Percentiles rank a stretch among this genome's conserved stretches.
Conservation (phyloP, 768 basidiomycete species). For the Boletales sp. region DNA sequence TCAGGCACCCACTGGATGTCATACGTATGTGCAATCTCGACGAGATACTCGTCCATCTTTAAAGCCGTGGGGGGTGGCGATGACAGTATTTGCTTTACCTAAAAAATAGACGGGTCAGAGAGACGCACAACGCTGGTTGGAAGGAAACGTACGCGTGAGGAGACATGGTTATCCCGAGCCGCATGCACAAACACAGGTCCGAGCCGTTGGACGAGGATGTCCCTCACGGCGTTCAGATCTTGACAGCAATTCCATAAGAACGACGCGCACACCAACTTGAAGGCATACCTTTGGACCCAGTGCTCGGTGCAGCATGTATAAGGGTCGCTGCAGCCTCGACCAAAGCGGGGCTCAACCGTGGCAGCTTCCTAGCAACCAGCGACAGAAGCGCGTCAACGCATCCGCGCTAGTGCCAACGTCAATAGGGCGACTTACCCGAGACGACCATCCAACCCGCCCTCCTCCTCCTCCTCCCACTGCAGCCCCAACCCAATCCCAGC, state of each 20-base stretch:
- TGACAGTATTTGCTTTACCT: constrained; percentile 53
- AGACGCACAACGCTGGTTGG: too few species aligned
- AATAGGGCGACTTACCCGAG: constrained; percentile 29
- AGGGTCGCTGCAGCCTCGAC: constrained; percentile 69
- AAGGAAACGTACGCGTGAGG: constrained; percentile 39
- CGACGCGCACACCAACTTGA: not conserved
- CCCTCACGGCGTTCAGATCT: constrained; percentile 60
- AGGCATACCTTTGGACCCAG: constrained; percentile 54
- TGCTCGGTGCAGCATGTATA: constrained; percentile 55
- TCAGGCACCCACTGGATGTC: constrained; percentile 62
- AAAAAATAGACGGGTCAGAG: too few species aligned
- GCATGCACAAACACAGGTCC: constrained; percentile 55
- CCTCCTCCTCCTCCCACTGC: not conserved
- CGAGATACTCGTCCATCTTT: constrained; percentile 54
- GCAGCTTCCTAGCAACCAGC: constrained; percentile 26
- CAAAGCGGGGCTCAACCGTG: constrained; percentile 43
- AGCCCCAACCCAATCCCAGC: constrained; percentile 4
- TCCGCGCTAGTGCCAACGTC: not conserved
- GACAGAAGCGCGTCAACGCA: too few species aligned
- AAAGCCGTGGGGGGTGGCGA: constrained; percentile 53
- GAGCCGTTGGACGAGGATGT: constrained; percentile 52
- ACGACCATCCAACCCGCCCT: constrained; percentile 17
- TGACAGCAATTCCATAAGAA: not conserved
- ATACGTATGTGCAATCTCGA: constrained; percentile 49
- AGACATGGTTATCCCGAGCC: constrained; percentile 54